Conservation (phyloP, 225 moss, liverwort and hornwort species). For the Bryoerythrophyllum caledonicum region DNA sequence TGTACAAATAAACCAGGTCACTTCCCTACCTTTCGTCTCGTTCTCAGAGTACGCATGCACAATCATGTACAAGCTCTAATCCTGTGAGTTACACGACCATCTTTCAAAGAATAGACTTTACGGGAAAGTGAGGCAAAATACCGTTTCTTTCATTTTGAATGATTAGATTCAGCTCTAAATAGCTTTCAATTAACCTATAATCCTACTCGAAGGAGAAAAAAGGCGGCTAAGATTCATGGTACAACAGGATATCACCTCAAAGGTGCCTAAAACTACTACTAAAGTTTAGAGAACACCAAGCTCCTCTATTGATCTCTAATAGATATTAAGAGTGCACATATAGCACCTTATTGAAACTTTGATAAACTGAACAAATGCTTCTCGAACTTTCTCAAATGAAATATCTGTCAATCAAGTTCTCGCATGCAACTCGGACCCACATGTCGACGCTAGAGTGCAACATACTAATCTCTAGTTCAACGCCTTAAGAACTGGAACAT, state of each 20-base stretch:
- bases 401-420: conserved; percentile 1
- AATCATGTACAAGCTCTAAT: not conserved
- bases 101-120: not conserved
- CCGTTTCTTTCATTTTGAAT: no score
- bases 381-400: conserved; percentile 17
- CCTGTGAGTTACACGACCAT: not conserved
- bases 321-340: no score
- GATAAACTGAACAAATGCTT: not conserved
- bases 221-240: no score
- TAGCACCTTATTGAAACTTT: no score
- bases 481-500: conserved; percentile 1
- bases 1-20: conserved; percentile 20
- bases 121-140: no score
- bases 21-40: not conserved
- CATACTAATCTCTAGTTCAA: conserved; percentile 14
- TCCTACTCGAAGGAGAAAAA: no score
- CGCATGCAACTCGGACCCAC: conserved; percentile 10
- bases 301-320: no score
- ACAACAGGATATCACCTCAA: no score
- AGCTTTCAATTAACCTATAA: no score
- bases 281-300: no score
- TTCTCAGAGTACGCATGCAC: not conserved
- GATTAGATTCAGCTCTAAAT: no score
- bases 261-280: no score
- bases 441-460: conserved; percentile 11